phyloP scores from a whole-genome alignment of 805 yeast species.

The Monosporozyma siamensis region DNA sequence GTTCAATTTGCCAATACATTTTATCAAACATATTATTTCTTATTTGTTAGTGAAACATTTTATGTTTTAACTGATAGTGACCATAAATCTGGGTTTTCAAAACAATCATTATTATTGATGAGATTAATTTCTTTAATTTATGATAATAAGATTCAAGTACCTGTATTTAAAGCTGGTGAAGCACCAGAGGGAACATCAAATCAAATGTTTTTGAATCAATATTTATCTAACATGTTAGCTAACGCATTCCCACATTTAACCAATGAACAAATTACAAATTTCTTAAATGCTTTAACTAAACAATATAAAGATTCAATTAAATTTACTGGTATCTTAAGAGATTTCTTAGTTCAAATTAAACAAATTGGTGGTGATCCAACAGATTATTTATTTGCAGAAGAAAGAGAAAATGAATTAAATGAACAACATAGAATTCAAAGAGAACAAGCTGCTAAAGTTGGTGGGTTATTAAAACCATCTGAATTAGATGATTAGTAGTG shows the following conservation, averaged over 20 bases:
- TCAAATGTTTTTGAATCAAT: constrained; percentile 67
- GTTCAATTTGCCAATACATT: constrained; percentile 69
- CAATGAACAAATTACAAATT: constrained; percentile 70
- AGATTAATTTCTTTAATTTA: constrained; percentile 77
- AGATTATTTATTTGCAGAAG: constrained; percentile 90
- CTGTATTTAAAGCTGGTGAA: constrained; percentile 70
- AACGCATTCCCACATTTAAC: constrained; percentile 91
- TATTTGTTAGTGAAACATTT: constrained; percentile 84
- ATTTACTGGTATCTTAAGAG: constrained; percentile 82
- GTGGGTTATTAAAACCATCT: constrained; percentile 90
- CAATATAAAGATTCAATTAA: constrained; percentile 64
- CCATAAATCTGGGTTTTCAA: constrained; percentile 91
- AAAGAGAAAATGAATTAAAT: constrained; percentile 63
- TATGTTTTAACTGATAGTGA: constrained; percentile 92
- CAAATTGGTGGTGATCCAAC: constrained; percentile 94
- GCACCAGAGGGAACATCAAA: constrained; percentile 84
- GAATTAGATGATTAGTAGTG: constrained; percentile 72
- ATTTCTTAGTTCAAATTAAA: constrained; percentile 91
- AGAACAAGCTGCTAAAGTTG: constrained; percentile 76
- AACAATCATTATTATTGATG: constrained; percentile 77
- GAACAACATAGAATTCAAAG: constrained; percentile 64
- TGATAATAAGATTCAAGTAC: constrained; percentile 60
- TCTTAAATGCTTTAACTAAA: constrained; percentile 65
- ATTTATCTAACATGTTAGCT: constrained; percentile 68
- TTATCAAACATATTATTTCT: constrained; percentile 80